Conservation (phyloP, 805 yeast genomes). For the Starmerella geochares region DNA sequence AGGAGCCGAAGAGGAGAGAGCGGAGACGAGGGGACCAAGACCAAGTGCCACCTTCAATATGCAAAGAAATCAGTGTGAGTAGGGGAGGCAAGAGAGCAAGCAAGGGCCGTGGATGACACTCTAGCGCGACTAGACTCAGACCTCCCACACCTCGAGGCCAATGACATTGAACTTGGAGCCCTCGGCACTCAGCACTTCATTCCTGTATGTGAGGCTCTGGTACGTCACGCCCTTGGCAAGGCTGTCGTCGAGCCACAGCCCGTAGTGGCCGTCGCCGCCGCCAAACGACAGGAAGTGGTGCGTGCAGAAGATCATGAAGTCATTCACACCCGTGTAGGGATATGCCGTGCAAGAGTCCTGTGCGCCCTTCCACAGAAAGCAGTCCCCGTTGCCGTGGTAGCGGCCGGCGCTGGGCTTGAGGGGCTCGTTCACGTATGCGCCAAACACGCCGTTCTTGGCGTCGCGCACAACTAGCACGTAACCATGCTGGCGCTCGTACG, state of each 20-base stretch:
- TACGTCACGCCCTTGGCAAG: slow-evolving; percentile 68
- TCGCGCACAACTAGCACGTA: slow-evolving; percentile 69
- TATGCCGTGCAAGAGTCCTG: slow-evolving; percentile 54
- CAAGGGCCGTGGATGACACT: too few species aligned
- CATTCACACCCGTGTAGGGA: slow-evolving; percentile 81
- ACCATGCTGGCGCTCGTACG: slow-evolving; percentile 40
- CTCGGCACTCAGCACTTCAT: slow-evolving; percentile 59
- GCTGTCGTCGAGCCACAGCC: slow-evolving; percentile 74
- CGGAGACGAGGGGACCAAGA: too few species aligned
- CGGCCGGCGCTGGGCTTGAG: slow-evolving; percentile 54
- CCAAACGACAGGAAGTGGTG: slow-evolving; percentile 72
- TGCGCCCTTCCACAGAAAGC: slow-evolving; percentile 74
- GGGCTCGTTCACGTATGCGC: slow-evolving; percentile 63
- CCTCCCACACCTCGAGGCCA: slow-evolving; percentile 78
- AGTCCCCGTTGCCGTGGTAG: slow-evolving; percentile 89
- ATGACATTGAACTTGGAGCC: slow-evolving; percentile 58
- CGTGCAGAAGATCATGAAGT: slow-evolving; percentile 73
- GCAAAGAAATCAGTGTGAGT: not conserved
- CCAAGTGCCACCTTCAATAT: too few species aligned
- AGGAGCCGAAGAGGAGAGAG: too few species aligned
- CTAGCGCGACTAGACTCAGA: too few species aligned
- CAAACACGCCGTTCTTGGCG: slow-evolving; percentile 52
- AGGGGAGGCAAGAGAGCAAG: not conserved
- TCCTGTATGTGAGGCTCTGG: slow-evolving; percentile 77
- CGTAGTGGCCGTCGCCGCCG: slow-evolving; percentile 87